Conservation (phyloP, 1,139 yeast genomes). For the Scheffersomyces illinoinensis region DNA sequence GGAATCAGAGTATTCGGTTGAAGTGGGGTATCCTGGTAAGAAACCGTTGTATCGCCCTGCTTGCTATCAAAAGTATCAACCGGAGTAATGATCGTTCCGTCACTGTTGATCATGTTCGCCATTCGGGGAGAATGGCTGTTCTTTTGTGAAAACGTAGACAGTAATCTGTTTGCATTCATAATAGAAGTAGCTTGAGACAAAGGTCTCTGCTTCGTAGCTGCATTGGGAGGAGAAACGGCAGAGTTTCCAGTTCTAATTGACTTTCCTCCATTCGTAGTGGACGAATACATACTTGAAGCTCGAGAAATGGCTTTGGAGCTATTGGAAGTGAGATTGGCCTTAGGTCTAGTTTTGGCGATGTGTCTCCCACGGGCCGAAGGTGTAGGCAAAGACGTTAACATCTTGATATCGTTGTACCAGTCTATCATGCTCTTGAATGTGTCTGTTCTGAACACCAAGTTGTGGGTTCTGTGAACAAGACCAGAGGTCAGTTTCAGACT, state of each 20-base stretch:
- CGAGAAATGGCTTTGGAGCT: conserved; percentile 24
- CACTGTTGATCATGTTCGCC: conserved; percentile 48
- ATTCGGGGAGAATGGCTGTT: conserved; percentile 39
- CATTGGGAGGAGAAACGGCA: conserved; percentile 17
- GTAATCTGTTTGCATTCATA: conserved; percentile 29
- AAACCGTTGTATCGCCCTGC: neutral
- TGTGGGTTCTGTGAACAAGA: conserved; percentile 72
- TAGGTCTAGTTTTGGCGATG: conserved; percentile 17
- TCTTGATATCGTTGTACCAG: conserved; percentile 81
- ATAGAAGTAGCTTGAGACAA: conserved; percentile 27
- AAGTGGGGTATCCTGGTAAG: conserved; percentile 4
- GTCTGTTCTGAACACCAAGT: conserved; percentile 90
- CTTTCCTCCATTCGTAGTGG: conserved; percentile 21
- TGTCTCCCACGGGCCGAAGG: conserved; percentile 50
- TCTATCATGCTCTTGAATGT: conserved; percentile 73
- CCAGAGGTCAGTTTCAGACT: conserved; percentile 72
- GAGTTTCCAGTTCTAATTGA: conserved; percentile 24
- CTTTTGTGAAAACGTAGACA: conserved; percentile 39
- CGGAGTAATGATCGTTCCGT: conserved; percentile 49
- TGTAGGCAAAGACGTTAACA: conserved; percentile 57
- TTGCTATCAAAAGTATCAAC: conserved; percentile 27
- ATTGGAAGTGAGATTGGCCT: conserved; percentile 5
- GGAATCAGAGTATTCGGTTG: conserved; percentile 11
- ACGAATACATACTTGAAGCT: conserved; percentile 29
- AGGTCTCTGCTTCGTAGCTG: conserved; percentile 17